Evolutionary conservation across 331 rosid genomes (phyloP).

Genomic region (Rhamnella rubrinervis): DNA sequence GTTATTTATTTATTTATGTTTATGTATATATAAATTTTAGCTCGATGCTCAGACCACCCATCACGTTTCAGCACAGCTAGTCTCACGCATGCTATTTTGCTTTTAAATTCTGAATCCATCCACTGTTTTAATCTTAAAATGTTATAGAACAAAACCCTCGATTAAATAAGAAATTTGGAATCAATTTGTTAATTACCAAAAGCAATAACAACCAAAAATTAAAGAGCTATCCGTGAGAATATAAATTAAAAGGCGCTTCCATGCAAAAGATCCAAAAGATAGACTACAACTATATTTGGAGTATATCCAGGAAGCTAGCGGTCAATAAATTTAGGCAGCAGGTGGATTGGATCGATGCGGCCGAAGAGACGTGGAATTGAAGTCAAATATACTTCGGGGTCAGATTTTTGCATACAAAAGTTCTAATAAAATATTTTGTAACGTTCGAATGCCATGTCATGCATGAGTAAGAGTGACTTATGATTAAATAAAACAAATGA

Average conservation of each 20-base stretch:
- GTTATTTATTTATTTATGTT: no score
- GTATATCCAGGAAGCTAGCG: background rate
- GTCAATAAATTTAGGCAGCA: conserved; percentile 13
- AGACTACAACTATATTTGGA: background rate
- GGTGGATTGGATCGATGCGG: conserved; percentile 2
- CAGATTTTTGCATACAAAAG: background rate
- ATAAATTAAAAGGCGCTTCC: background rate
- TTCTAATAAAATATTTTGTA: background rate
- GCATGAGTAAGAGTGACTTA: background rate
- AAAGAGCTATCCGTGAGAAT: conserved; percentile 2
- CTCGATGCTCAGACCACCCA: no score
- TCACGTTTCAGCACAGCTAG: no score
- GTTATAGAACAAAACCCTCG: background rate
- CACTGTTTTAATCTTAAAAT: background rate
- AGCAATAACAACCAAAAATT: background rate
- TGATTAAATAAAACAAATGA: background rate
- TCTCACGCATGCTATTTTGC: no score
- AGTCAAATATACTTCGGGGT: background rate
- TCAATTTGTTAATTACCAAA: background rate
- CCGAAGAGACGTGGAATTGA: background rate
- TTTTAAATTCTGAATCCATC: no score
- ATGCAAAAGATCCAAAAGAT: conserved; percentile 10
- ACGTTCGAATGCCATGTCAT: conserved; percentile 23
- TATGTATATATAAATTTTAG: no score
- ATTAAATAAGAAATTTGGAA: background rate